Conservation (phyloP, 805 yeast species). For the Candida coleopterorum region DNA sequence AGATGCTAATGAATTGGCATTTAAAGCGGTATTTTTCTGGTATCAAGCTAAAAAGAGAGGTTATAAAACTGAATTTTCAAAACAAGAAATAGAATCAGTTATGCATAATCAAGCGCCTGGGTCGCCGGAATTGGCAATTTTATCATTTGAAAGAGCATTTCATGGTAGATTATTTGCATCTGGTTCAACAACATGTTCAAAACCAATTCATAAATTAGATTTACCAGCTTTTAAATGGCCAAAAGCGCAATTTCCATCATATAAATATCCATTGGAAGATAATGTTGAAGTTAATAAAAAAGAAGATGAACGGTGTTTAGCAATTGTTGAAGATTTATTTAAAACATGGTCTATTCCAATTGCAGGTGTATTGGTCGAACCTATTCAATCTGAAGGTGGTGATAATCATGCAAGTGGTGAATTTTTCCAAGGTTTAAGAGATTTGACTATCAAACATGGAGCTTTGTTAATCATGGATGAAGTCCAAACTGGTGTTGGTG, state of each 20-base stretch:
- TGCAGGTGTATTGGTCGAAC: slow-evolving; percentile 88
- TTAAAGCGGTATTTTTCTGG: slow-evolving; percentile 84
- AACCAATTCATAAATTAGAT: slow-evolving; percentile 90
- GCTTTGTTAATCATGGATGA: slow-evolving; percentile 76
- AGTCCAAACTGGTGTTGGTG: slow-evolving; percentile 89
- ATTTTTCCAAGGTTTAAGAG: slow-evolving; percentile 81
- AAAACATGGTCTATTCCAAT: slow-evolving; percentile 68
- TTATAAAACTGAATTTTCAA: slow-evolving; percentile 50
- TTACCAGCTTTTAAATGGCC: slow-evolving; percentile 97
- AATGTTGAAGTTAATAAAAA: slow-evolving; percentile 56
- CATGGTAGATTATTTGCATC: slow-evolving; percentile 94
- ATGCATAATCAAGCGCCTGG: slow-evolving; percentile 88
- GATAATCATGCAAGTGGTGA: slow-evolving; percentile 77
- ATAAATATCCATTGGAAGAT: slow-evolving; percentile 78
- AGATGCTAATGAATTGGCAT: slow-evolving; percentile 85
- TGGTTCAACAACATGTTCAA: slow-evolving; percentile 86
- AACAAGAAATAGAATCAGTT: slow-evolving; percentile 64
- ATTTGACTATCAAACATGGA: slow-evolving; percentile 64
- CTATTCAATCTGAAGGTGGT: slow-evolving; percentile 90
- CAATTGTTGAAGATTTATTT: slow-evolving; percentile 67
- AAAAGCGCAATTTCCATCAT: slow-evolving; percentile 84
- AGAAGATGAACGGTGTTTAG: slow-evolving; percentile 81
- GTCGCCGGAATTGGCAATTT: slow-evolving; percentile 76
- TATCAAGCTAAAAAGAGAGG: slow-evolving; percentile 70
- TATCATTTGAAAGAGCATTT: slow-evolving; percentile 86